Conservation (phyloP, 306 rosid genomes). For the Begonia loranthoides region DNA sequence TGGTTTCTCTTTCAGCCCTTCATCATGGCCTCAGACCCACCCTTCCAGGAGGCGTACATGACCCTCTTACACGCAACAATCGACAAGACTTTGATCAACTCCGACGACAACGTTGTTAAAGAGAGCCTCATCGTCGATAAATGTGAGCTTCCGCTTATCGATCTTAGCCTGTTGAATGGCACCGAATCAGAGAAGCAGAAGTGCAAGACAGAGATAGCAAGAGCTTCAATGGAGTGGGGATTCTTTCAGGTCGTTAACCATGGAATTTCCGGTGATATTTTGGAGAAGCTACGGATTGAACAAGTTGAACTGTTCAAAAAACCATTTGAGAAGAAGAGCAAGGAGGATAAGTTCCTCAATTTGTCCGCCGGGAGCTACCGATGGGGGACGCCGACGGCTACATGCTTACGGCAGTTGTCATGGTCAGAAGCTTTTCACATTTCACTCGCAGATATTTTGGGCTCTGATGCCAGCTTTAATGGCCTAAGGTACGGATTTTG, state of each 20-base stretch:
- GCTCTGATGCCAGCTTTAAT: constrained; percentile 17
- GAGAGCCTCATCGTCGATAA: constrained; percentile 24
- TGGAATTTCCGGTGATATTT: constrained; percentile 48
- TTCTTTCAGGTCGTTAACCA: constrained; percentile 86
- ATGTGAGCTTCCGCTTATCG: constrained; percentile 74
- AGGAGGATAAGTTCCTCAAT: constrained; percentile 34
- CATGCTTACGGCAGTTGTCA: constrained; percentile 47
- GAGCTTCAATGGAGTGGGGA: constrained; percentile 86
- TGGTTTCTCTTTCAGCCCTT: constrained; percentile 8
- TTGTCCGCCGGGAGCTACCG: constrained; percentile 80
- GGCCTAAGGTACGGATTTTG: constrained; percentile 36
- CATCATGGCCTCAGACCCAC: constrained; percentile 73
- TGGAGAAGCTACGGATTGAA: constrained; percentile 34
- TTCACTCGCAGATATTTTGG: constrained; percentile 35
- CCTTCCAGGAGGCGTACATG: constrained; percentile 66
- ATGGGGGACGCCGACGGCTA: constrained; percentile 85
- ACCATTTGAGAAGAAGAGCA: constrained; percentile 44
- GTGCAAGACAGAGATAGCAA: constrained; percentile 55
- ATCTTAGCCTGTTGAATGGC: constrained; percentile 26
- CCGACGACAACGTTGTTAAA: neutral
- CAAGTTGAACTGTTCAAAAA: constrained; percentile 57
- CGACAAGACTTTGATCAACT: neutral
- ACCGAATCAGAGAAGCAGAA: constrained; percentile 16
- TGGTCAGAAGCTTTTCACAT: constrained; percentile 98
- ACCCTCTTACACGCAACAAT: constrained; percentile 22